Evolutionary conservation across 2,329 filamentous ascomycete genomes (phyloP).

Genomic region (Ceratocystis cacaofunesta): DNA sequence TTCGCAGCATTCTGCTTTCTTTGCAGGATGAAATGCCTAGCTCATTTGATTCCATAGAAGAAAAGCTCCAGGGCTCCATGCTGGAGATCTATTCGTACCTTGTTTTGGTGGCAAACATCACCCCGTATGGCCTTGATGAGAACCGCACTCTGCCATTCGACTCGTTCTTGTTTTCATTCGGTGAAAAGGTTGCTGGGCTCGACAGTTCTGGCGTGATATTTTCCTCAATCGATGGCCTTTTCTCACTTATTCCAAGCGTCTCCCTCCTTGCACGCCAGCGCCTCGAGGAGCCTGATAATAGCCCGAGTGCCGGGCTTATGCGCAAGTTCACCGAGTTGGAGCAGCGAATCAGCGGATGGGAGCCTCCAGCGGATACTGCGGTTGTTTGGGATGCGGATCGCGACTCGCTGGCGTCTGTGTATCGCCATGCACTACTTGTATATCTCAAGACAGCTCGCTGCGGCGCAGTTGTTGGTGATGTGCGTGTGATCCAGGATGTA

Average conservation of each 20-base stretch:
- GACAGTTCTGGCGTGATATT: constrained; percentile 15
- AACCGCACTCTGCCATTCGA: constrained; percentile 15
- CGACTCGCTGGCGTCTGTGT: constrained; percentile 15
- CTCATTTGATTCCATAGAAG: constrained; percentile 14
- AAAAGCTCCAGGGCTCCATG: constrained; percentile 16
- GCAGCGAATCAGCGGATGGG: constrained; percentile 13
- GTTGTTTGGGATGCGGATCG: constrained; percentile 15
- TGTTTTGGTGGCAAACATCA: constrained; percentile 16
- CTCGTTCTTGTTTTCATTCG: constrained; percentile 14
- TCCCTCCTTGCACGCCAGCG: constrained; percentile 12
- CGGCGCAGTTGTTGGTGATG: constrained; percentile 12
- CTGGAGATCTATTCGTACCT: constrained; percentile 17
- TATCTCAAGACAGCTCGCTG: constrained; percentile 15
- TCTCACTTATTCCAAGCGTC: constrained; percentile 12
- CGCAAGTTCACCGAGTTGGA: constrained; percentile 12
- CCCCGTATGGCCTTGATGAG: constrained; percentile 15
- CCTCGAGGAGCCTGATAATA: constrained; percentile 14
- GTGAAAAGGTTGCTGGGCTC: constrained; percentile 12
- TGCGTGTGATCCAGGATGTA: constrained; percentile 13
- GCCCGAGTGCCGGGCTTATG: constrained; percentile 1
- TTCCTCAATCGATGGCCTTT: constrained; percentile 16
- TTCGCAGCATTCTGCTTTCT: constrained; percentile 13
- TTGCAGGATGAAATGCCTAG: constrained; percentile 16
- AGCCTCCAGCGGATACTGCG: constrained; percentile 8
- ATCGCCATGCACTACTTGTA: constrained; percentile 12